Base-by-base conservation (phyloP, 257 asterid genomes). In the Ilex aquifolium region DNA sequence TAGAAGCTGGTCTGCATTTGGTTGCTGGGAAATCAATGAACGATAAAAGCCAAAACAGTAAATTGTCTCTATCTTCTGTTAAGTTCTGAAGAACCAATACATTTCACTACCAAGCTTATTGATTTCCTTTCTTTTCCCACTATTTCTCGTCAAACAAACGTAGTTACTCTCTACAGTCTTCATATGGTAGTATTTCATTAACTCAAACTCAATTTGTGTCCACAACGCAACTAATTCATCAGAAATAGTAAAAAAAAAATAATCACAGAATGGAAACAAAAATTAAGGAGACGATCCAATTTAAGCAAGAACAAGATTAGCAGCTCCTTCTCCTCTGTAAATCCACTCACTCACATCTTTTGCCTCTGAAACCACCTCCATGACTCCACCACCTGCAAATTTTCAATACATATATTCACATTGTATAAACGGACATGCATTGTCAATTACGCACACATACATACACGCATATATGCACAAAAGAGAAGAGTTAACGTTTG, bases 261-360 rank as follows among this genome's bases (percentile, higher is more conserved):
- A 57, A 27, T 9, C n/a, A 15, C 31, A 55, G 65, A 64, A 63
- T 71, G 17, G 3, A 46, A 46, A 10, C 11, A 14, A 36, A 74
- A 88, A 89, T 57, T 65, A 60, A 31, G 97, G 85, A 65, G 88
- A 72, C 65, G 64, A 73, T 65, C 98, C 98, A 61, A 76, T 76
- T 67, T 92, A 88, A 49, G 91, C 82, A 65, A 92, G 91, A 77
- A 92, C 86, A 66, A 92, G 79, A 77, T 92, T 88, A 44, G 79
- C 85, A 59, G 91, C 95, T 61, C 98, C 99, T 79, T 89, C 99
- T 54, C 97, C 99, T 79, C 92, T 87, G 49, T 92, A 92, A 72
- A 76, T 65, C 97, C 99, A 92, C 44, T 92, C 95, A 51, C 58
- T 61, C 2, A 96, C 95, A 58, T 92, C 87, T 49, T 89, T 69